Percentiles rank a stretch among this genome's conserved stretches.
Evolutionary conservation across 495 filamentous ascomycete genomes (phyloP).

Genomic region (Ascodesmis nigricans): DNA sequence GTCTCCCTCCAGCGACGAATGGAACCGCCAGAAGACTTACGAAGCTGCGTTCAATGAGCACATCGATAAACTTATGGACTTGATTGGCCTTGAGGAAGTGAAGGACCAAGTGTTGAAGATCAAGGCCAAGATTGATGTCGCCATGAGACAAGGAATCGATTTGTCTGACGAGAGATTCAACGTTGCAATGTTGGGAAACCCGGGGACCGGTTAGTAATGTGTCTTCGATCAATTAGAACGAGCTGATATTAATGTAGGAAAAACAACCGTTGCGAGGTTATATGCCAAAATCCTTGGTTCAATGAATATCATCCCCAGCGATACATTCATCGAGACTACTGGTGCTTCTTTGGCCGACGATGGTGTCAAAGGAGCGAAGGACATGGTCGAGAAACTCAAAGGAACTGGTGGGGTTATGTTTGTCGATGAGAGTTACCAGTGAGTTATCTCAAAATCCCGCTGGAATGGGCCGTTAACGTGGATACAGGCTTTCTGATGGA

Average conservation of each 20-base stretch:
- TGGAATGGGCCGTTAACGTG: no score
- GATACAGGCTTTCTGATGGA: conserved; percentile 37
- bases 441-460: no score
- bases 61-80: conserved; percentile 42
- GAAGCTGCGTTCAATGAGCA: conserved; percentile 30
- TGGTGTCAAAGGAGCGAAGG: conserved; percentile 36
- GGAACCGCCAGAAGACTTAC: conserved; percentile 36
- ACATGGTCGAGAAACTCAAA: conserved; percentile 32
- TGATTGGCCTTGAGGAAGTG: conserved; percentile 51
- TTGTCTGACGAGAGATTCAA: conserved; percentile 38
- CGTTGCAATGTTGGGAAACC: conserved; percentile 46
- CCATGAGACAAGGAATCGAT: conserved; percentile 33
- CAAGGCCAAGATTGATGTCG: conserved; percentile 42
- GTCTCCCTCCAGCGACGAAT: conserved; percentile 30
- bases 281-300: conserved; percentile 44
- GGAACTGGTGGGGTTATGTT: conserved; percentile 41
- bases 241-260: conserved; percentile 36
- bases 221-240: conserved; percentile 24
- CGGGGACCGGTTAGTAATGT: conserved; percentile 52
- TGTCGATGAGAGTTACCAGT: conserved; percentile 42
- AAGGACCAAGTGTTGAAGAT: conserved; percentile 40
- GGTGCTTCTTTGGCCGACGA: conserved; percentile 45
- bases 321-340: conserved; percentile 40
- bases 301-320: conserved; percentile 34
- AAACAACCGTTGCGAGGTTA: conserved; percentile 52